Evolutionary conservation across 495 filamentous ascomycete species (phyloP).

Genomic region (Xylaria palmicola): DNA sequence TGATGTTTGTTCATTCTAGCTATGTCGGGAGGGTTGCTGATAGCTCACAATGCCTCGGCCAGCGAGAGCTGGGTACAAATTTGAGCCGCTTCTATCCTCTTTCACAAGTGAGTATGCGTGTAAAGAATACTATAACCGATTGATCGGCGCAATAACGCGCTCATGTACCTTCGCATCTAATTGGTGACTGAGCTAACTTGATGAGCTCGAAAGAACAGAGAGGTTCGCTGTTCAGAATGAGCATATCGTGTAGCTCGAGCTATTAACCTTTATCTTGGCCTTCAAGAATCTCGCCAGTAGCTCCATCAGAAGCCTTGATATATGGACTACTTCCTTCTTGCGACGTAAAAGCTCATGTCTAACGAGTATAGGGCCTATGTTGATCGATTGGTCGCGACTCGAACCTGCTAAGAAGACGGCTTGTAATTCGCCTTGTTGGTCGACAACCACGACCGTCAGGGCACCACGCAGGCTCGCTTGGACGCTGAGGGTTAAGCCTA

Average conservation of each 20-base stretch:
- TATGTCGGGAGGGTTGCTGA: not conserved
- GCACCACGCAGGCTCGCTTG: not conserved
- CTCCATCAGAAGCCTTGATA: not conserved
- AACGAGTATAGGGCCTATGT: not conserved
- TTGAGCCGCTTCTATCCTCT: no score
- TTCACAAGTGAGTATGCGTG: no score
- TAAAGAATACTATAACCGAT: no score
- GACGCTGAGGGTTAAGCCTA: not conserved
- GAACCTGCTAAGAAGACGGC: not conserved
- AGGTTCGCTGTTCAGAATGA: not conserved
- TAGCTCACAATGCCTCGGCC: not conserved
- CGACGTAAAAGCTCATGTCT: not conserved
- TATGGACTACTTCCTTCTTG: not conserved
- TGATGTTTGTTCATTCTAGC: not conserved
- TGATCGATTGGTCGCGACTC: not conserved
- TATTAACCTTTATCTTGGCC: not conserved
- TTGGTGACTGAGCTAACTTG: no score
- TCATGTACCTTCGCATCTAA: no score
- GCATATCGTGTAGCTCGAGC: not conserved
- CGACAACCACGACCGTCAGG: not conserved
- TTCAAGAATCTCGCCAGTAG: not conserved
- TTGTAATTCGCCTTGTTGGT: not conserved
- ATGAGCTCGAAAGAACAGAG: no score
- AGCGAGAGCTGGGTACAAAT: no score
- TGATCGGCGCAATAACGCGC: no score